These are phyloP conservation scores for Yueomyces sinensis DNA, from an alignment of 805 yeast genomes.

Conservation along the genomic window DNA sequence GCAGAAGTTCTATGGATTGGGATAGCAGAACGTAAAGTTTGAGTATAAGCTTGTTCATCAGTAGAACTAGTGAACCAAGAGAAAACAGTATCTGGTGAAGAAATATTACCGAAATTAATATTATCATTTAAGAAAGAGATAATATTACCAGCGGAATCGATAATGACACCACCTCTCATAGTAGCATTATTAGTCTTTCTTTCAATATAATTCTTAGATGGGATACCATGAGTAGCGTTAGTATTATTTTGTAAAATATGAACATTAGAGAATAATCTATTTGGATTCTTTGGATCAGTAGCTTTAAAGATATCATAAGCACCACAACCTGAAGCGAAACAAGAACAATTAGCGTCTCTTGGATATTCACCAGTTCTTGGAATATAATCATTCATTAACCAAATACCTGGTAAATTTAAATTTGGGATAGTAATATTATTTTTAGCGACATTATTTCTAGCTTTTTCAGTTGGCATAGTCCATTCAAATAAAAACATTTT, in stretches of 20 bases:
- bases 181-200: conserved; percentile 36
- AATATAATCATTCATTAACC: conserved; percentile 58
- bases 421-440: too few relatives aligned
- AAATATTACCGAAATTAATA: conserved; percentile 33
- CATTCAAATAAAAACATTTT: conserved; percentile 63
- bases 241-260: conserved; percentile 48
- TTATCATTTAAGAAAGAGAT: conserved; percentile 46
- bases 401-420: conserved; percentile 58
- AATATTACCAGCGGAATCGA: conserved; percentile 47
- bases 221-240: background rate
- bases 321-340: conserved; percentile 69
- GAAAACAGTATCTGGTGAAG: too few relatives aligned
- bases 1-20: too few relatives aligned
- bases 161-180: conserved; percentile 63
- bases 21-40: too few relatives aligned
- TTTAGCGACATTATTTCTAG: conserved; percentile 22
- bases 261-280: conserved; percentile 47
- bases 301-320: conserved; percentile 63
- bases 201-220: conserved; percentile 36
- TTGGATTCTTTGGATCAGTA: conserved; percentile 41
- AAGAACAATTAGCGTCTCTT: conserved; percentile 42
- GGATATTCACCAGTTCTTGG: conserved; percentile 59
- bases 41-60: too few relatives aligned
- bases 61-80: too few relatives aligned
- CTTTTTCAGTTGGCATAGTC: conserved; percentile 42